Percentiles rank a stretch among this genome's conserved stretches.
These are phyloP conservation scores for Diaporthe ampelina DNA, from an alignment of 2,329 filamentous ascomycete genomes.

Conservation along the genomic window DNA sequence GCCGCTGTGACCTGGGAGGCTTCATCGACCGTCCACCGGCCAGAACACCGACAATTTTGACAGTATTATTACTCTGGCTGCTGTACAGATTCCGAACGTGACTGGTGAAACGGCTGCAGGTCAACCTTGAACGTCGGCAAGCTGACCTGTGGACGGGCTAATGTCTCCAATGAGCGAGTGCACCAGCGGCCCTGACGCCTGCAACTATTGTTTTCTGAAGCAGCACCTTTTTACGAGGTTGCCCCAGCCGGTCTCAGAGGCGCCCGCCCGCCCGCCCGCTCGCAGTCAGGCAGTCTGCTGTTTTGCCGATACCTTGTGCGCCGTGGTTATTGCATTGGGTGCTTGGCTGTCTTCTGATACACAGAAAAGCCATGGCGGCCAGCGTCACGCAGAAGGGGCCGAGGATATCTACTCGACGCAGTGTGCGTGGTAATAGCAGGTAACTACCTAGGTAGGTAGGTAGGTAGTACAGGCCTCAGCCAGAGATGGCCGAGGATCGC, in stretches of 20 bases:
- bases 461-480: not conserved
- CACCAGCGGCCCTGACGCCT: constrained; percentile 1
- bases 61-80: too few species aligned
- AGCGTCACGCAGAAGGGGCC: not conserved
- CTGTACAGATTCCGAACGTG: too few species aligned
- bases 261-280: not conserved
- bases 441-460: too few species aligned
- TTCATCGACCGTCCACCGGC: not conserved
- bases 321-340: constrained; percentile 14
- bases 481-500: constrained; percentile 21
- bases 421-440: not conserved
- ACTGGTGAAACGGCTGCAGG: not conserved
- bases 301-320: constrained; percentile 10
- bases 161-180: not conserved
- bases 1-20: not conserved
- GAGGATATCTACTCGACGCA: not conserved
- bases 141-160: not conserved
- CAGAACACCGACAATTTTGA: not conserved
- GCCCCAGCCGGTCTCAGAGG: not conserved
- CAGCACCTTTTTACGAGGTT: constrained; percentile 17
- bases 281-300: not conserved
- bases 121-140: not conserved
- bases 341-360: constrained; percentile 16
- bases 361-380: not conserved
- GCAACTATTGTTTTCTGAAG: constrained; percentile 25